Percentiles rank a stretch among this genome's conserved stretches.
These are phyloP conservation scores for Phyllosticta citribraziliensis DNA, from an alignment of 2,329 filamentous ascomycete genomes.

Conservation along the genomic window DNA sequence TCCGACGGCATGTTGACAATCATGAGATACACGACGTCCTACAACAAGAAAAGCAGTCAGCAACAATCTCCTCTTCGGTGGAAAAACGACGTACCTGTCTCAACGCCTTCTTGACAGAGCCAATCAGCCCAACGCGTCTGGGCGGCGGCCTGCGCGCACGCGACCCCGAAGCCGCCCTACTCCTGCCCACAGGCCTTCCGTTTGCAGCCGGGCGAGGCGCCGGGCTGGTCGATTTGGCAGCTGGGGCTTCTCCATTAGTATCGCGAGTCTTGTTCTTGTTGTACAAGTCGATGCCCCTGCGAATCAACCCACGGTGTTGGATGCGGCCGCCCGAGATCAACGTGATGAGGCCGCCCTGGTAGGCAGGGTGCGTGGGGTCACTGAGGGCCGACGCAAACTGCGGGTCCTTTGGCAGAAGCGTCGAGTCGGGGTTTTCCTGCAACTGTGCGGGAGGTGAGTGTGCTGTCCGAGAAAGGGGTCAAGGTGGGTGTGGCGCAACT, in stretches of 20 bases:
- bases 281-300: background rate
- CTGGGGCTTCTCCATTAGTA: background rate
- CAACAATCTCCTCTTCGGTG: background rate
- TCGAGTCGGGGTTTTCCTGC: conserved; percentile 32
- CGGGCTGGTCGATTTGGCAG: background rate
- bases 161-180: background rate
- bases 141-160: background rate
- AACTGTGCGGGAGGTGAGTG: background rate
- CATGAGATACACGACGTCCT: conserved; percentile 18
- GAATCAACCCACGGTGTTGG: conserved; percentile 15
- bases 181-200: background rate
- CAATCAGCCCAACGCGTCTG: background rate
- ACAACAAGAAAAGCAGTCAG: background rate
- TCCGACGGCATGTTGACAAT: conserved; percentile 19
- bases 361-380: conserved; percentile 43
- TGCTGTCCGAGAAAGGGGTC: background rate
- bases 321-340: conserved; percentile 39
- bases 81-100: background rate
- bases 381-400: conserved; percentile 39
- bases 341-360: conserved; percentile 38
- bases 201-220: background rate
- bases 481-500: conserved; percentile 8
- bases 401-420: conserved; percentile 24
- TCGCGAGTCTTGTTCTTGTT: background rate
- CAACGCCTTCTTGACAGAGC: conserved; percentile 1